Base-by-base conservation (phyloP, 106 monocot genomes). In the Dendrobium chrysotoxum region DNA sequence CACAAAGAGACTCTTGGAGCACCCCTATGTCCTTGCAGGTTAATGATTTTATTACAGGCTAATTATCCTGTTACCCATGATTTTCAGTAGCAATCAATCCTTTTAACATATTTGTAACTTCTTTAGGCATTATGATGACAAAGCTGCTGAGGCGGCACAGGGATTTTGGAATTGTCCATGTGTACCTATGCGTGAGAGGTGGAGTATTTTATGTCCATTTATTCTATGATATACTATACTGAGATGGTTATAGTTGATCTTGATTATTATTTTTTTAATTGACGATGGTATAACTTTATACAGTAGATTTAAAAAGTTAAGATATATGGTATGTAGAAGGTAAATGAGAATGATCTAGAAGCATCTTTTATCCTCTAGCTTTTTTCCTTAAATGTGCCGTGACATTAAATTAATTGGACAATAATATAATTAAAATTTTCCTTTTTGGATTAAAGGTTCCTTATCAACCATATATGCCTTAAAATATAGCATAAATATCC, bases 101-200 rank as follows among this genome's bases (percentile, higher is more conserved):
- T 25, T 31, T 20, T 45, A 18, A 77, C 64, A 31, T 53, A 30
- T 25, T 54, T 82, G 67, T 82, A 79, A 76, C 11, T 76, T 76
- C 45, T 84, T 75, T 71, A 95, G 98, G 90, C 98, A 99, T 90
- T 99, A 99, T 85, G 98, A 99, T 86, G 95, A 99, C 83, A 99
- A 99, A 88, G 86, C 95, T 28, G 95, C 98, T 54, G 98, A 99
- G 79, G 98, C 57, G 85, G 89, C 82, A 12, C 98, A 99, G 79
- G 95, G 98, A 79, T 95, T 91, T 91, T 99, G 98, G 98, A 99
- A 99, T 84, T 99, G 98, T 83, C 98, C 98, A 42, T 99, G 98
- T 84, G 95, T 99, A 57, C 98, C 98, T 61, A 98, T 98, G 97
- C 89, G 97, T 40, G 97, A 98, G 80, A 98, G 97, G 97, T 98